Evolutionary conservation across 768 basidiomycete species (phyloP), one percentile per base, ranked within the genome.

Genomic region (Mycena pura): DNA sequence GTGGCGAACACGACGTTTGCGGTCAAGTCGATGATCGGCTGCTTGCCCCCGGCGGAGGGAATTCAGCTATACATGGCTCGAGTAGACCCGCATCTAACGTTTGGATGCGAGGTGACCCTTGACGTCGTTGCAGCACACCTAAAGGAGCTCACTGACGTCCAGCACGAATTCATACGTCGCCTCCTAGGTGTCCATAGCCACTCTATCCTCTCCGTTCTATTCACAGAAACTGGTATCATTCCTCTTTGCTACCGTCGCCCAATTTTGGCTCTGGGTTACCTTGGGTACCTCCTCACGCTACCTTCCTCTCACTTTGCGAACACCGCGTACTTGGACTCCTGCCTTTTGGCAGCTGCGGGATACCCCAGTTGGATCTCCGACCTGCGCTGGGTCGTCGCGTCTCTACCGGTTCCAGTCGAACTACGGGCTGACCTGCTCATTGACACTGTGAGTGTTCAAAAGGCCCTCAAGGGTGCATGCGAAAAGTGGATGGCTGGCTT

Each of bases 81-180:
- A 0, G 56, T 73, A 0, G 69, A 73, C 50, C 68, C 69, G 9
- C 72, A 70, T 45, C 66, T 71, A 1, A 69, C 52, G 0, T 68
- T 64, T 9, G 69, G 69, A 2, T 68, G 68, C 19, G 68, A 73
- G 32, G 48, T 73, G 31, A 25, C 21, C n/a, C 24, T 55, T 1
- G 53, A 55, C 25, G 53, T 55, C 9, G 41, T 45, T n/a, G 1
- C 24, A 3, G 8, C 3, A 1, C 31, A 45, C 5, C 32, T 55
- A 19, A 8, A 14, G 1, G 43, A 55, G 9, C 32, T 55, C 8
- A 38, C 32, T 0, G 43, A 34, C 24, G 38, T 52, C 8, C 51
- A 52, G 10, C 51, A 52, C 9, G 38, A 40, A n/a, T 54, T 22
- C 15, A 17, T 54, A 17, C 38, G 51, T 0, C 38, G 40, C 3